Conservation (phyloP, 1,139 yeast species). For the Petasospora rhodanensis region DNA sequence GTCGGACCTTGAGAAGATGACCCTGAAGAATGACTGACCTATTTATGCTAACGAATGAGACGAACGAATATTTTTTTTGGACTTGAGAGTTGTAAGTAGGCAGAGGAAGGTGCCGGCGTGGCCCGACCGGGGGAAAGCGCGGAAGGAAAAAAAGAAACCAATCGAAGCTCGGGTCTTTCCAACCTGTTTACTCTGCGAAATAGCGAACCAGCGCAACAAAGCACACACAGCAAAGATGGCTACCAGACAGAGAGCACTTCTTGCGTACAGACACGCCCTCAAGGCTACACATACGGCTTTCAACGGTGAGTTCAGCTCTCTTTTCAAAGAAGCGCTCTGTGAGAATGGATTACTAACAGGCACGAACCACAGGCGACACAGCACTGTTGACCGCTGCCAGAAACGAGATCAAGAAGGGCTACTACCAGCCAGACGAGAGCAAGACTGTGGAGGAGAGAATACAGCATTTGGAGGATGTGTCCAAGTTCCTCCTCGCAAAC, state of each 20-base stretch:
- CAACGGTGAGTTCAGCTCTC: slow-evolving; percentile 27
- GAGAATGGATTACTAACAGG: slow-evolving; percentile 12
- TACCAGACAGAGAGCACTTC: slow-evolving; percentile 31
- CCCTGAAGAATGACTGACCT: slow-evolving; percentile 23
- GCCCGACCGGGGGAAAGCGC: no score
- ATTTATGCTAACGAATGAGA: no score
- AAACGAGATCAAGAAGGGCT: slow-evolving; percentile 56
- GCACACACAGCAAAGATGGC: no score
- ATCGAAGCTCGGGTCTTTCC: no score
- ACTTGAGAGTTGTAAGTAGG: no score
- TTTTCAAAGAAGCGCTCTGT: neutral
- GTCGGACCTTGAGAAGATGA: slow-evolving; percentile 23
- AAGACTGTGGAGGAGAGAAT: slow-evolving; percentile 49
- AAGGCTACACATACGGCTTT: slow-evolving; percentile 73
- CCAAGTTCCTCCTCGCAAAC: slow-evolving; percentile 61
- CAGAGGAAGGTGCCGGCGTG: no score
- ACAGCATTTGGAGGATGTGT: slow-evolving; percentile 61
- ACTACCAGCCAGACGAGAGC: slow-evolving; percentile 39
- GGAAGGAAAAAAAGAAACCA: neutral
- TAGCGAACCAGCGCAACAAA: no score
- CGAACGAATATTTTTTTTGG: no score
- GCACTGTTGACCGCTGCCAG: slow-evolving; percentile 60
- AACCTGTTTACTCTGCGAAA: no score
- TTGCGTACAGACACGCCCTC: slow-evolving; percentile 65
- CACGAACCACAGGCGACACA: slow-evolving; percentile 36